A percentile compares a stretch with the other conserved stretches of the same genome.
These are phyloP conservation scores for Sorghum bicolor DNA, from an alignment of 176 grass and related monocot genomes.

Conservation along the genomic window Sorghum_bicolor_NCBIv3 NC_012873.2:52632501-52633000, in stretches of 20 bases:
- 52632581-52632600: background rate
- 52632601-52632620: background rate
- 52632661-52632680: too few relatives aligned
- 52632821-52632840: too few relatives aligned
- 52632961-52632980: background rate
- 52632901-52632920: conserved; percentile 64
- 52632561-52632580: background rate
- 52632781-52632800: too few relatives aligned
- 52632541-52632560: background rate
- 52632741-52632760: too few relatives aligned
- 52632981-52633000: conserved; percentile 41
- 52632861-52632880: conserved; percentile 59
- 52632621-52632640: too few relatives aligned
- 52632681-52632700: too few relatives aligned
- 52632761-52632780: too few relatives aligned
- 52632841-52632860: conserved; percentile 43
- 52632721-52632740: too few relatives aligned
- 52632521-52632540: background rate
- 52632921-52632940: conserved; percentile 48
- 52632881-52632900: conserved; percentile 44
- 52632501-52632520: background rate
- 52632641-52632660: too few relatives aligned
- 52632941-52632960: conserved; percentile 59
- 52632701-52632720: too few relatives aligned
- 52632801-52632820: too few relatives aligned